These are phyloP conservation scores for Funneliformis caledonium DNA, from an alignment of 371 early-diverging fungal genomes.

Conservation along the genomic window DNA sequence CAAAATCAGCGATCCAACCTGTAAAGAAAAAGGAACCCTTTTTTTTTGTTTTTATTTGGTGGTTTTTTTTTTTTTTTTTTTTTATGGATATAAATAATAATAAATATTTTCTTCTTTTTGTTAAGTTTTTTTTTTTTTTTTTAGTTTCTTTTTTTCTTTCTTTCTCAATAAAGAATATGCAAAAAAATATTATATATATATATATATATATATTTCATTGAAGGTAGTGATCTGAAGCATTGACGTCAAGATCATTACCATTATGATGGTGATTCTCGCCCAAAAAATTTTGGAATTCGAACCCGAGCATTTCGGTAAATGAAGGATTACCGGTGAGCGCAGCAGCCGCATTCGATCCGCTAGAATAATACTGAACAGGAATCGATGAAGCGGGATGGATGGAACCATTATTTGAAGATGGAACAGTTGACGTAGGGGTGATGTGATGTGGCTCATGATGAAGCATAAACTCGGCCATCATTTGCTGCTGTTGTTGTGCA, in stretches of 20 bases:
- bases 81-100: no score
- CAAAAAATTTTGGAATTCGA: background rate
- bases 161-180: background rate
- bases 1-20: background rate
- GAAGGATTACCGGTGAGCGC: background rate
- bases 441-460: slow-evolving; percentile 18
- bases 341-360: background rate
- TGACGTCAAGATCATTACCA: background rate
- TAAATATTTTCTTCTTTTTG: no score
- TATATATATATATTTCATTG: background rate
- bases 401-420: slow-evolving; percentile 1
- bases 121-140: no score
- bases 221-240: background rate
- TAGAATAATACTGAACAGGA: slow-evolving; percentile 4
- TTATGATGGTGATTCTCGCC: slow-evolving; percentile 3
- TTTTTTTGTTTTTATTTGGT: no score
- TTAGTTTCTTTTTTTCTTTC: background rate
- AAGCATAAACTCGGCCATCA: slow-evolving; percentile 23
- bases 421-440: background rate
- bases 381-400: background rate
- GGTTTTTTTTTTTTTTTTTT: no score
- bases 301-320: slow-evolving; percentile 6
- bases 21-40: background rate
- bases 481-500: slow-evolving; percentile 25
- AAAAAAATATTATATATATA: no score